Evolutionary conservation across 1,139 yeast genomes (phyloP), one percentile per base, ranked within the genome.

Genomic region (Candida labiduridarum): DNA sequence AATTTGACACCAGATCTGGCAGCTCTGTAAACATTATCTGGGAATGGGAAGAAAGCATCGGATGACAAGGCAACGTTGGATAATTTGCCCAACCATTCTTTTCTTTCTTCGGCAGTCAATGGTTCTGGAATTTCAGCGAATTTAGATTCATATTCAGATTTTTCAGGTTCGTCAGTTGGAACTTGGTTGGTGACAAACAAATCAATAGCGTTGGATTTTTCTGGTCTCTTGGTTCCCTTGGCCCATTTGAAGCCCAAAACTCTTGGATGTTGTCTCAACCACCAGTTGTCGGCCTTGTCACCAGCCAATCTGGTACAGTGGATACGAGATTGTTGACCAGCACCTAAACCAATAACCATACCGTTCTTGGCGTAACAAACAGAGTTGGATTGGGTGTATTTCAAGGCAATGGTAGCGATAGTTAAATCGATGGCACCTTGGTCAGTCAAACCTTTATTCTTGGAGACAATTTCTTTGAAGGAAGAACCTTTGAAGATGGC

Each of bases 41-140:
- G 96, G 94, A 94, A 94, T 74, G 99, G 99, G 96, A 94, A 94
- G 83, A 94, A 94, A 39, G 99, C 99, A 70, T 94, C 99, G 3
- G 97, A 90, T 15, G 97, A 87, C 62, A 91, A 80, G 9, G 98
- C 92, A 53, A 95, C 99, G 61, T 89, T 85, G 53, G 76, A 82
- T 68, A 90, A 80, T 76, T 91, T 84, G 56, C 76, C 65, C 59
- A 87, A 74, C 98, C 98, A 94, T 63, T 89, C 96, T 58, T 76
- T 75, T 75, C 95, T 89, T 79, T 95, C 99, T 59, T 80, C 85
- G 38, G 73, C 73, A 51, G 96, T 85, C 63, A 94, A 80, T 52
- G 97, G 97, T 59, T 74, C 80, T 60, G 99, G 99, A 36, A 92
- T 63, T 56, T 74, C 85, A 51, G 79, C 94, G 63, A 94, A 94